phyloP scores from a whole-genome alignment of 208 protist species.

The Trypanosoma scelopori region DNA sequence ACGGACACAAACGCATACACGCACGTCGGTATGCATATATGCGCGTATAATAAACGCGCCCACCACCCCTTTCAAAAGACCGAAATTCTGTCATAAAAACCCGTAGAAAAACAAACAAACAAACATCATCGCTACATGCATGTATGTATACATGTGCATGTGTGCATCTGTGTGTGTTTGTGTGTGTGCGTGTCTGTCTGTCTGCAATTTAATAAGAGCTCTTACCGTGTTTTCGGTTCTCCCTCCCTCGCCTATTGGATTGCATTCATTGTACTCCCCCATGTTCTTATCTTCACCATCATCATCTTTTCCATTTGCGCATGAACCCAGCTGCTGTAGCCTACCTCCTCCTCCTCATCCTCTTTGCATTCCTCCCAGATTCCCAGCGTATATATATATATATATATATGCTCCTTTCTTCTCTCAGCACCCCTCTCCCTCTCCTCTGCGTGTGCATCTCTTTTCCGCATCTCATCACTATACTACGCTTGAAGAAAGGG shows the following conservation, averaged over 20 bases:
- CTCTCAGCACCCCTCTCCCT: neutral
- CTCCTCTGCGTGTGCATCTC: too few species aligned
- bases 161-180: slow-evolving; percentile 10
- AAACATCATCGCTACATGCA: neutral
- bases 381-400: neutral
- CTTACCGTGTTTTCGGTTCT: slow-evolving; percentile 5
- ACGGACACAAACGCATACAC: too few species aligned
- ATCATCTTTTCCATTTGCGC: neutral
- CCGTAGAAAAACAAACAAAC: too few species aligned
- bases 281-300: neutral
- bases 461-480: neutral
- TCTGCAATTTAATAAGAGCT: neutral
- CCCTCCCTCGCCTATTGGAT: neutral
- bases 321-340: neutral
- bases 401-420: too few species aligned
- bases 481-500: slow-evolving; percentile 64
- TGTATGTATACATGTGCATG: slow-evolving; percentile 7
- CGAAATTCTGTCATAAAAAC: too few species aligned
- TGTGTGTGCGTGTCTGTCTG: slow-evolving; percentile 15
- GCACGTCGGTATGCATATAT: too few species aligned
- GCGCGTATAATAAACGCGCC: too few species aligned
- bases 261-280: too few species aligned
- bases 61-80: too few species aligned
- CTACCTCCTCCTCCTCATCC: neutral
- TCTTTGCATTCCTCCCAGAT: neutral